Evolutionary conservation across 306 rosid genomes (phyloP).

Genomic region (Gleditsia sinensis): DNA sequence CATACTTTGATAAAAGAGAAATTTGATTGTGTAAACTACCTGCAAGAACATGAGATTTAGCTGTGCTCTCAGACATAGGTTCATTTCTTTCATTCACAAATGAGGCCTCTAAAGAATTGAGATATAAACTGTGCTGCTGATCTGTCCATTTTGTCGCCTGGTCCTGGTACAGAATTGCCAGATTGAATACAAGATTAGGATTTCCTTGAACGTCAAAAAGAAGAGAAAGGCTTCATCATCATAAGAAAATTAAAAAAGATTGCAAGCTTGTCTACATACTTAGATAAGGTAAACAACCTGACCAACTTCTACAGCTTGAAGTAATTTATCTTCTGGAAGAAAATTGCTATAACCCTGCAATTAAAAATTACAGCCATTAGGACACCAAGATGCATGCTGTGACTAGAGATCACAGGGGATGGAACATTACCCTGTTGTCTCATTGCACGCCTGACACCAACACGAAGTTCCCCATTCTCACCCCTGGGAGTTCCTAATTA

Average conservation of each 20-base stretch:
- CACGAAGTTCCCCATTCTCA: too few species aligned
- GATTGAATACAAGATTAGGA: conserved; percentile 31
- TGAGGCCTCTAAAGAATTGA: conserved; percentile 79
- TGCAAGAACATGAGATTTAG: conserved; percentile 55
- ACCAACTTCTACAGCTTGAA: conserved; percentile 90
- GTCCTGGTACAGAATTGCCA: conserved; percentile 45
- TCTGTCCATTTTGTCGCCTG: conserved; percentile 73
- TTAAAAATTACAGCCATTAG: too few species aligned
- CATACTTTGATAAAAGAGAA: not conserved
- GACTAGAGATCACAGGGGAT: too few species aligned
- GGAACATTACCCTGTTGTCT: too few species aligned
- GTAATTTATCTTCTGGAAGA: conserved; percentile 84
- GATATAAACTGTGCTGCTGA: conserved; percentile 71
- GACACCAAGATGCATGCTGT: too few species aligned
- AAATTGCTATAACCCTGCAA: too few species aligned
- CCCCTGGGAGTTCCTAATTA: too few species aligned
- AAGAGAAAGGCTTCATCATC: conserved; percentile 15
- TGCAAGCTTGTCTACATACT: conserved; percentile 35
- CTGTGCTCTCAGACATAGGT: conserved; percentile 53
- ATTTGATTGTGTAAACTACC: conserved; percentile 32
- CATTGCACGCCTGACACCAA: too few species aligned
- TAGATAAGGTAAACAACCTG: conserved; percentile 69
- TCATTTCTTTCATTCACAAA: conserved; percentile 64
- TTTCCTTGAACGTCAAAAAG: conserved; percentile 31
- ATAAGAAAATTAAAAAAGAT: not conserved